Evolutionary conservation across 2,329 filamentous ascomycete species (phyloP), one percentile per base, ranked within the genome.

Genomic region (Claviceps sp.): DNA sequence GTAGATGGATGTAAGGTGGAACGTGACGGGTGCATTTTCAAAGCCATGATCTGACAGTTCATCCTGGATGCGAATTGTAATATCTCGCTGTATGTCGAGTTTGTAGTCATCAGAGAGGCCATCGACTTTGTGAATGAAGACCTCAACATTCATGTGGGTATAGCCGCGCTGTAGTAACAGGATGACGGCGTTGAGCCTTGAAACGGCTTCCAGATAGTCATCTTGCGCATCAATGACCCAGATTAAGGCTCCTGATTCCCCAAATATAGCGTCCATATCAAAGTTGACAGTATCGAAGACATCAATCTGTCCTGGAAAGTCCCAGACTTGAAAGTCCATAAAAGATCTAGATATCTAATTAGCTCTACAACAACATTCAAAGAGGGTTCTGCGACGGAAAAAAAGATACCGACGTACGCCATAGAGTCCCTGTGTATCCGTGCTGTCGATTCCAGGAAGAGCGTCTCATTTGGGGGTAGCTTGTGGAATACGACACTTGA

Each of bases 401-500:
- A 16, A 13, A 47, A n/a, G 4, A 37, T 7, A 19, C 16, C 4
- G 3, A 73, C 88, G 71, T 68, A 96, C 90, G 93, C 88, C 76
- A 97, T 90, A 3, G 87, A 88, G 60, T 96, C 89, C 64, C 95
- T 95, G 64, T 95, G 89, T 57, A 97, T 94, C 37, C 87, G 80
- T 10, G 89, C 90, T 4, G 93, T 98, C 0, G 93, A 95, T 67
- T 97, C 93, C 17, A 98, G 78, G 62, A 95, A 98, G 16, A 98
- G 72, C 0, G 93, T 97, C 71, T 98, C 94, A 60, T 87, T 94
- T 2, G 93, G 90, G 3, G 91, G 89, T 64, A 97, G 83, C 67
- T 98, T 98, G 70, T 97, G 90, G 63, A 98, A 97, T n/a, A 98
- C 91, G 47, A 98, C 94, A 63, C 89, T 97, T 26, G 90, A 93